Evolutionary conservation across 768 basidiomycete species (phyloP).

Genomic region (Suillus variegatus): DNA sequence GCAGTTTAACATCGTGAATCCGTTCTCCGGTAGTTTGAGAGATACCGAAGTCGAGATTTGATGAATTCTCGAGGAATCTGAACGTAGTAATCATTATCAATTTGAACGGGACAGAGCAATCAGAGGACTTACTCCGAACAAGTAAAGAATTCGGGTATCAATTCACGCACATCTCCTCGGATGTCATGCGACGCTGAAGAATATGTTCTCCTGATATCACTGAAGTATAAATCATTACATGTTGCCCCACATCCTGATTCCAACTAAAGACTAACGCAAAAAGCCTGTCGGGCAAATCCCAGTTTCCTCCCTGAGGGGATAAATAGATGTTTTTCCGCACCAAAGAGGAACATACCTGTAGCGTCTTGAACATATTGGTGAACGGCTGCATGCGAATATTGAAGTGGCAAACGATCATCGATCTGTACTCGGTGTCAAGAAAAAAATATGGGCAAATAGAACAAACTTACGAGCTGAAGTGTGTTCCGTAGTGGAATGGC

Average conservation of each 20-base stretch:
- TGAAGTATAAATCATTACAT: constrained; percentile 27
- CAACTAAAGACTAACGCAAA: constrained; percentile 55
- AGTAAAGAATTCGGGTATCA: constrained; percentile 88
- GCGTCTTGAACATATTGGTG: constrained; percentile 92
- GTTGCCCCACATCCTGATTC: too few relatives aligned
- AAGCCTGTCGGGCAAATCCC: constrained; percentile 88
- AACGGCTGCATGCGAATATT: constrained; percentile 88
- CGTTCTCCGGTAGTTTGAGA: constrained; percentile 73
- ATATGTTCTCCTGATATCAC: constrained; percentile 80
- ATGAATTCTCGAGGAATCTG: constrained; percentile 83
- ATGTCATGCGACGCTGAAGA: constrained; percentile 83
- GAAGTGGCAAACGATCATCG: constrained; percentile 97
- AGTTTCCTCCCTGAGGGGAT: constrained; percentile 76
- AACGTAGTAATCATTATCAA: constrained; percentile 2
- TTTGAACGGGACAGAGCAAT: too few relatives aligned
- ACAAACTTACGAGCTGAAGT: constrained; percentile 70
- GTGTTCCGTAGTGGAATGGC: constrained; percentile 93
- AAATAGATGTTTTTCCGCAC: background rate
- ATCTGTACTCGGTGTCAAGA: constrained; percentile 31
- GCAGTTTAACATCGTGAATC: constrained; percentile 86
- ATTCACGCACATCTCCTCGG: constrained; percentile 89
- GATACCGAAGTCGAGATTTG: constrained; percentile 77
- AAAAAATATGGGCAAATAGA: background rate
- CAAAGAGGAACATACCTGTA: constrained; percentile 48
- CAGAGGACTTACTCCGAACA: constrained; percentile 68